phyloP scores from a whole-genome alignment of 768 basidiomycete genomes.

The Basidioascus undulatus region DNA sequence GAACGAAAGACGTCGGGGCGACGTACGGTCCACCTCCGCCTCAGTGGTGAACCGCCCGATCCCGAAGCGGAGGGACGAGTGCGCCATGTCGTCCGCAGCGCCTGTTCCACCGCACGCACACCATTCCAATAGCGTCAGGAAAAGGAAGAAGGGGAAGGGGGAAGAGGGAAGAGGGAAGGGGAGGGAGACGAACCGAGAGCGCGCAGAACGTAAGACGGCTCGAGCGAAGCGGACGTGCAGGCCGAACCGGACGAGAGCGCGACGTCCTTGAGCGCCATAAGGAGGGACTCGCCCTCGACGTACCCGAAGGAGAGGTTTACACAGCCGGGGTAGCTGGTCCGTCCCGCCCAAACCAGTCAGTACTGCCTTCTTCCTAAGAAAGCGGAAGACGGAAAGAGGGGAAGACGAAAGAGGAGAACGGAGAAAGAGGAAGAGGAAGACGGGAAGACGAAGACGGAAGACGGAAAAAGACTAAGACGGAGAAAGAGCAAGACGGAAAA shows the following conservation, averaged over 20 bases:
- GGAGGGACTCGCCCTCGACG: conserved; percentile 83
- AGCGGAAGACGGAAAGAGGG: neutral
- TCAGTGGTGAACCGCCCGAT: conserved; percentile 96
- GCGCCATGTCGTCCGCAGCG: conserved; percentile 96
- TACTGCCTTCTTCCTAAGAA: neutral
- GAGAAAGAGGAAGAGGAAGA: neutral
- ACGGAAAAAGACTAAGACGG: neutral
- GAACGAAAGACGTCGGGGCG: too few relatives aligned
- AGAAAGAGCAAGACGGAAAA: neutral
- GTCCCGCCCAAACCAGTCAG: neutral
- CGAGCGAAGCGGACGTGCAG: conserved; percentile 91
- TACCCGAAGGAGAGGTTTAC: conserved; percentile 88
- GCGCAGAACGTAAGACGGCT: conserved; percentile 91
- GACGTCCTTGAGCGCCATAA: conserved; percentile 98
- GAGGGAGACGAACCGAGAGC: conserved; percentile 41
- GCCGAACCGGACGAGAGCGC: conserved; percentile 95
- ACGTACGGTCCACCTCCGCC: conserved; percentile 86
- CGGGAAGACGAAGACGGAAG: neutral
- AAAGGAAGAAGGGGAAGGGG: too few relatives aligned
- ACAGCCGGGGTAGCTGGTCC: too few relatives aligned
- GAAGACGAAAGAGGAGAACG: neutral
- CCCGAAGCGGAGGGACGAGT: conserved; percentile 89
- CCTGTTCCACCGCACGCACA: too few relatives aligned
- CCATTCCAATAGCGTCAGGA: conserved; percentile 1
- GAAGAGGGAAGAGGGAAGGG: too few relatives aligned